Conservation (phyloP, 331 rosid genomes). For the Rhamnella rubrinervis region DNA sequence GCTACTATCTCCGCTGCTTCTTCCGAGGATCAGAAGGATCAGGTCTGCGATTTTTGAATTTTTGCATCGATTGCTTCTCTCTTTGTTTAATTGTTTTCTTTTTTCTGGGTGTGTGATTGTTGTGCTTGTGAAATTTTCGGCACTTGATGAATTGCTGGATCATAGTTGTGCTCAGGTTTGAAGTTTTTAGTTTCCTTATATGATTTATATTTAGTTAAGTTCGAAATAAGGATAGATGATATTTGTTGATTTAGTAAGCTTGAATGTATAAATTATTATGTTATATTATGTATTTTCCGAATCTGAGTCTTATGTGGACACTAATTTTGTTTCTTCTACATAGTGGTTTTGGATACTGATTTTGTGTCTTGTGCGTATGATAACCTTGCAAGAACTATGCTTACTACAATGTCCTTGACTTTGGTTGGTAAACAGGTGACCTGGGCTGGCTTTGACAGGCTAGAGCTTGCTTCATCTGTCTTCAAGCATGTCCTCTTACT, state of each 20-base stretch:
- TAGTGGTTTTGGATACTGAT: background rate
- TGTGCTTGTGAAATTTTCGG: too few species aligned
- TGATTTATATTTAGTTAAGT: background rate
- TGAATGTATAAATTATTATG: too few species aligned
- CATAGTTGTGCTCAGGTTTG: background rate
- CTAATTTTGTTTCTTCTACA: background rate
- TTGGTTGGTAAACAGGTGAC: conserved; percentile 57
- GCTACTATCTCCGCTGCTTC: conserved; percentile 62
- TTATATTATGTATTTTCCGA: too few species aligned
- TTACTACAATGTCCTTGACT: background rate
- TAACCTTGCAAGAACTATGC: background rate
- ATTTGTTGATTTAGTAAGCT: too few species aligned
- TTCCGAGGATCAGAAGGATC: conserved; percentile 80
- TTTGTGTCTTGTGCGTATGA: background rate
- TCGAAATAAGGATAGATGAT: too few species aligned
- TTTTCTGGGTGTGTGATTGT: background rate
- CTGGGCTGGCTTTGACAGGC: conserved; percentile 88
- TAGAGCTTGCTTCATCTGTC: conserved; percentile 58
- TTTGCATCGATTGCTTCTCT: background rate
- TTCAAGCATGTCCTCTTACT: conserved; percentile 62
- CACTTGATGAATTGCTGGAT: background rate
- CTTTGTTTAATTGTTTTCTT: background rate
- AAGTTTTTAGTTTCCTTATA: background rate
- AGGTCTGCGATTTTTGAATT: conserved; percentile 34
- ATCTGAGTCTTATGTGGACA: too few species aligned